Percentiles rank a stretch among this genome's conserved stretches.
phyloP scores from a whole-genome alignment of 768 basidiomycete species.

The Tephrocybe sp. region DNA sequence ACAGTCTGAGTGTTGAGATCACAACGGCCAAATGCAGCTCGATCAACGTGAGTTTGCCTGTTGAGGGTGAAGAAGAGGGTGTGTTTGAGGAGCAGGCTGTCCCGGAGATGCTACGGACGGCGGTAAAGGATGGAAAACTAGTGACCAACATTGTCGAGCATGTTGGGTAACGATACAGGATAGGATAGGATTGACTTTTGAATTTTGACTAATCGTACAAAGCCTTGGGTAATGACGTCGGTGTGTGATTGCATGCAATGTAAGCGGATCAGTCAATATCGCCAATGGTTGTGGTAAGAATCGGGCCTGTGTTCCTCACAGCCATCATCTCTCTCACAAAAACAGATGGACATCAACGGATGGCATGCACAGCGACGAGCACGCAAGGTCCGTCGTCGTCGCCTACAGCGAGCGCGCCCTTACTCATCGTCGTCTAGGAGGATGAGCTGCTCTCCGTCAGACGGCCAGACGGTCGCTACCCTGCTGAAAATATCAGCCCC shows the following conservation, averaged over 20 bases:
- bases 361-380: constrained; percentile 74
- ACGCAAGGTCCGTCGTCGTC: constrained; percentile 40
- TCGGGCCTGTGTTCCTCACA: neutral
- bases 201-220: neutral
- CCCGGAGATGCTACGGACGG: constrained; percentile 94
- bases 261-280: constrained; percentile 12
- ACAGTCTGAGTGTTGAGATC: constrained; percentile 76
- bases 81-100: constrained; percentile 87
- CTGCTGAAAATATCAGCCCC: constrained; percentile 58
- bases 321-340: constrained; percentile 5
- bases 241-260: neutral
- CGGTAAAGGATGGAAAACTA: constrained; percentile 78
- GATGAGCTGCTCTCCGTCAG: constrained; percentile 28
- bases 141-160: constrained; percentile 92
- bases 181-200: too few relatives aligned
- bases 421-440: constrained; percentile 27
- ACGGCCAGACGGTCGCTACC: constrained; percentile 45
- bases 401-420: neutral
- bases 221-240: constrained; percentile 4
- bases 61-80: constrained; percentile 88
- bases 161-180: constrained; percentile 58
- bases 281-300: neutral
- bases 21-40: constrained; percentile 92
- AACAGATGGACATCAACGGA: constrained; percentile 79
- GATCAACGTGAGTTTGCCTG: constrained; percentile 88